Percentiles rank a stretch among this genome's conserved stretches.
Evolutionary conservation across 2,329 filamentous ascomycete species (phyloP).

Genomic region (Penicillium sp.): DNA sequence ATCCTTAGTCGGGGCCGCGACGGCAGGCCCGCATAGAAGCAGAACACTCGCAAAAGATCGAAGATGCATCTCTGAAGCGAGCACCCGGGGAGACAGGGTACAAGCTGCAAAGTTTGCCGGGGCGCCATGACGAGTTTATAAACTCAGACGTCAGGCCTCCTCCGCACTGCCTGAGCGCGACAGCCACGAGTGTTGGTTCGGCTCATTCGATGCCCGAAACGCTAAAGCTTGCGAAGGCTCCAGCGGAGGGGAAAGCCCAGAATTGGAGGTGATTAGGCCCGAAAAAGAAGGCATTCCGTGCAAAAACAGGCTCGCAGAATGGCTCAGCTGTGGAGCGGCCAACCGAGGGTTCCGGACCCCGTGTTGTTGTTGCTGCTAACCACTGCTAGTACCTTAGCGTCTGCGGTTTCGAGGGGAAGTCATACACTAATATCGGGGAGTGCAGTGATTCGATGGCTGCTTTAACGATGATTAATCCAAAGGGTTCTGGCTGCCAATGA

Average conservation of each 20-base stretch:
- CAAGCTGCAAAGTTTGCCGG: not conserved
- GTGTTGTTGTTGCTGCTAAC: not conserved
- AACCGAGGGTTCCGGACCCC: not conserved
- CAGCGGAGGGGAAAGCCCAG: not conserved
- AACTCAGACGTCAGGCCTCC: not conserved
- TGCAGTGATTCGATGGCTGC: not conserved
- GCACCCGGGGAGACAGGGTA: not conserved
- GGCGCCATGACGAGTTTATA: conserved; percentile 2
- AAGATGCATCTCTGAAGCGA: conserved; percentile 18
- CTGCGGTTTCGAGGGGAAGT: not conserved
- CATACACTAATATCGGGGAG: not conserved
- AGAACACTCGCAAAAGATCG: conserved; percentile 17
- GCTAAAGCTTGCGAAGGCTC: not conserved
- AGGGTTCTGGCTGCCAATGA: not conserved
- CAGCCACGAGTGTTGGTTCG: not conserved
- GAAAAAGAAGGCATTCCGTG: not conserved
- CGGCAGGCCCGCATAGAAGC: conserved; percentile 18
- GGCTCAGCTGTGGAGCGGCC: not conserved
- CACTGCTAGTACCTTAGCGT: not conserved
- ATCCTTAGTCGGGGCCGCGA: conserved; percentile 20
- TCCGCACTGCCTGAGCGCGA: not conserved
- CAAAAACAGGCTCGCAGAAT: not conserved
- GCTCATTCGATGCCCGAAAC: not conserved
- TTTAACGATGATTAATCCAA: not conserved
- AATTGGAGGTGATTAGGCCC: not conserved